Base-by-base conservation (phyloP, 306 rosid species). In the Cicer pinnatifidum region DNA sequence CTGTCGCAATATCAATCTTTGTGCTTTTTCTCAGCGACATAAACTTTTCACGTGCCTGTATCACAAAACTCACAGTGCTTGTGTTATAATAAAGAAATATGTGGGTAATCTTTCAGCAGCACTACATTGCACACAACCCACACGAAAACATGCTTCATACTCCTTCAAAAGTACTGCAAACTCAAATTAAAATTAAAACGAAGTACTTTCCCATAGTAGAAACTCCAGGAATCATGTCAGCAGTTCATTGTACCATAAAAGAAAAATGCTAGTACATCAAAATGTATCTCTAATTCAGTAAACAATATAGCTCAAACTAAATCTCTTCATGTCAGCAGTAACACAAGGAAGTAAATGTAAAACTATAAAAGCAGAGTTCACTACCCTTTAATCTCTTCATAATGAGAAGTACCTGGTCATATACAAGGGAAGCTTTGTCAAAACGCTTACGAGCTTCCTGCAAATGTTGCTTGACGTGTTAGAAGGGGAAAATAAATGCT, bases 371-470 rank as follows among this genome's bases (percentile, higher is more conserved):
- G 68, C 9, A 48, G 9, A 44, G 11, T 71, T 69, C 57, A 78
- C 43, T 8, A 68, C 60, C 3, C 47, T 41, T 8, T 79, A 81
- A 70, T 44, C 40, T 76, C 52, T 11, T 11, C 48, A 74, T 23
- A 77, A 41, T 68, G 74, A 64, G 75, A 80, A 67, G 75, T 69
- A 91, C 97, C 97, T 89, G 97, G 46, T 89, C 97, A 82, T 89
- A 88, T 65, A 65, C 39, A 67, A 83, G 77, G 66, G 89, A 80
- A 71, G 95, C 83, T 90, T 91, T 91, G 73, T 91, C 97, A 78
- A 91, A 91, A 50, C 88, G 91, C 87, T 87, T 91, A n/a, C 92
- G 82, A 75, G 89, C 92, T 89, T 91, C 95, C 97, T 91, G 94
- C 86, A 75, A 67, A 58, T 37, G 67, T 72, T 44, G 44, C 74